phyloP scores from a whole-genome alignment of 495 filamentous ascomycete genomes.

The Xeromyces bisporus region DNA sequence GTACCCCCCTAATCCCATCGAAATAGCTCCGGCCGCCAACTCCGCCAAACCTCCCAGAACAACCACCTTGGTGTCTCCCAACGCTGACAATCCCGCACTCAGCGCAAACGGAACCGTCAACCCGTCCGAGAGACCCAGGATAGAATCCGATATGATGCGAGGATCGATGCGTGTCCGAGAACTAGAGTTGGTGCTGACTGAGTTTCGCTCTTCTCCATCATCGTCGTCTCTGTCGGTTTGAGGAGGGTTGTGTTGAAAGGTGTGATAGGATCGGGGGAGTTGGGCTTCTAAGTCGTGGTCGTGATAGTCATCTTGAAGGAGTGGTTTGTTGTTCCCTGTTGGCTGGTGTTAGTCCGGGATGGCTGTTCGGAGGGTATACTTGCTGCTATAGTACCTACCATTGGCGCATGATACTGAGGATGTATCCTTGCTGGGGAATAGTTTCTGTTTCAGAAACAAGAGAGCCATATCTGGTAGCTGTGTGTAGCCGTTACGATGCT shows the following conservation, averaged over 20 bases:
- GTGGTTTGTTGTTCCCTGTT: no score
- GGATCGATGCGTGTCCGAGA: constrained; percentile 27
- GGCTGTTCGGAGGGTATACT: not conserved
- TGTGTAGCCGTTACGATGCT: no score
- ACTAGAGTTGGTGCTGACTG: constrained; percentile 12
- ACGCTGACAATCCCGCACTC: constrained; percentile 35
- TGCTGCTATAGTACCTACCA: not conserved
- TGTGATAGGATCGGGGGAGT: constrained; percentile 19
- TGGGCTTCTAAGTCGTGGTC: constrained; percentile 23
- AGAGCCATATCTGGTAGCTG: constrained; percentile 3
- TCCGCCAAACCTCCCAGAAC: constrained; percentile 39
- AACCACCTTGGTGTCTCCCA: constrained; percentile 36
- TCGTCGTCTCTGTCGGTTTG: constrained; percentile 12
- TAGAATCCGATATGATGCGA: constrained; percentile 39
- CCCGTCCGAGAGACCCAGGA: constrained; percentile 42
- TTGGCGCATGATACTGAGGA: not conserved
- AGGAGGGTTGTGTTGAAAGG: constrained; percentile 15
- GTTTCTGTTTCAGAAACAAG: constrained; percentile 5
- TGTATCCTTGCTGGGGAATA: constrained; percentile 2
- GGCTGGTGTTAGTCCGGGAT: no score
- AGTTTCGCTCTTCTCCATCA: not conserved
- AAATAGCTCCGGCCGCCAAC: constrained; percentile 37
- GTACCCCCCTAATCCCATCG: constrained; percentile 39
- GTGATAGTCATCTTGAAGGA: not conserved
- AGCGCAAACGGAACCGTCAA: constrained; percentile 42